Percentiles rank a stretch among this genome's conserved stretches.
Conservation (phyloP, 116 monocot species). For the Phalaenopsis hybrid region DNA sequence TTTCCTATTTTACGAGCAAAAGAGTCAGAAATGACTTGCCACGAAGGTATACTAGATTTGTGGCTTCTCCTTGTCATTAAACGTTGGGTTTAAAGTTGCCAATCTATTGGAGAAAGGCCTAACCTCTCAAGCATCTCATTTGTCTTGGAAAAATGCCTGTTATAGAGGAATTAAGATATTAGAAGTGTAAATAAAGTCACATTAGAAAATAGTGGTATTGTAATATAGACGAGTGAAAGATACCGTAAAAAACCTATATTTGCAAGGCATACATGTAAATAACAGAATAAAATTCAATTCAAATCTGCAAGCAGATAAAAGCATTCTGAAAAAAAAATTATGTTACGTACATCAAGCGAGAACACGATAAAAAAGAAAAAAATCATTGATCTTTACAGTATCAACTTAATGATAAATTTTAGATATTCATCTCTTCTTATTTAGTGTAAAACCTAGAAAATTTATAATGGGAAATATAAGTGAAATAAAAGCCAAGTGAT, state of each 20-base stretch:
- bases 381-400: neutral
- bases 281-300: too few species aligned
- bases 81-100: slow-evolving; percentile 51
- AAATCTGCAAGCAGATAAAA: neutral
- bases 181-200: neutral
- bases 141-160: slow-evolving; percentile 76
- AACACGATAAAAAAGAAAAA: neutral
- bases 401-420: neutral
- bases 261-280: too few species aligned
- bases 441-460: neutral
- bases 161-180: neutral
- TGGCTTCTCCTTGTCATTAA: neutral
- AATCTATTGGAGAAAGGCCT: slow-evolving; percentile 54
- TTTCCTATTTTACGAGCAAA: neutral
- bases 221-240: too few species aligned
- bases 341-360: neutral
- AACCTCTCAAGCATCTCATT: slow-evolving; percentile 44
- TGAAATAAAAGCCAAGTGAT: neutral
- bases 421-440: neutral
- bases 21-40: neutral
- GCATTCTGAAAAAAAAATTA: neutral
- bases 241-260: too few species aligned
- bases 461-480: neutral
- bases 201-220: neutral
- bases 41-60: neutral